Percentiles rank a stretch among this genome's conserved stretches.
phyloP scores from a whole-genome alignment of 2,329 filamentous ascomycete species.

The Colletotrichum eleusines region DNA sequence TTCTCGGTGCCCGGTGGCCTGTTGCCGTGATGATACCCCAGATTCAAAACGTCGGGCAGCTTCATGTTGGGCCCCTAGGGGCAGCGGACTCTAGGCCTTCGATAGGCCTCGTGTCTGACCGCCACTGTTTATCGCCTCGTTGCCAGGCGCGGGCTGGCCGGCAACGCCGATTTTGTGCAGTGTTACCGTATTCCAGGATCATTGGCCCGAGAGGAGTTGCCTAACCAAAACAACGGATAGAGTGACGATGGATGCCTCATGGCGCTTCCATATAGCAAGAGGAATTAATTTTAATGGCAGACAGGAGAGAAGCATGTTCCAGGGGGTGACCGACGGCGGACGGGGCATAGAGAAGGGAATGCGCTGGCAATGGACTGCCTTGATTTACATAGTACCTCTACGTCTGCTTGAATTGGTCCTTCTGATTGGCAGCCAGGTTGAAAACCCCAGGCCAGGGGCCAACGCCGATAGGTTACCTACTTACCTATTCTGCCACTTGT shows the following conservation, averaged over 20 bases:
- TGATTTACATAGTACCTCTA: background rate
- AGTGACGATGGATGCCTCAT: background rate
- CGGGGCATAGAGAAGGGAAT: background rate
- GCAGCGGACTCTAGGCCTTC: conserved; percentile 2
- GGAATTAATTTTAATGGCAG: conserved; percentile 10
- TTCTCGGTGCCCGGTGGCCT: conserved; percentile 27
- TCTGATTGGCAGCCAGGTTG: conserved; percentile 1
- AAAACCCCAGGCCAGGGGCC: background rate
- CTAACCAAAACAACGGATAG: background rate
- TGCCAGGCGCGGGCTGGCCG: conserved; percentile 4
- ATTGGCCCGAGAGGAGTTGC: background rate
- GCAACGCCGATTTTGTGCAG: background rate
- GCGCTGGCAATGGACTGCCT: background rate
- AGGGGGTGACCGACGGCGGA: background rate
- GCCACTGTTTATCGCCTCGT: conserved; percentile 15
- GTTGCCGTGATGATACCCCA: conserved; percentile 25
- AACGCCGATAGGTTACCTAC: background rate
- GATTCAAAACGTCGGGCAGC: conserved; percentile 28
- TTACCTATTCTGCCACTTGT: background rate
- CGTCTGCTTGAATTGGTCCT: background rate
- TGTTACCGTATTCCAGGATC: background rate
- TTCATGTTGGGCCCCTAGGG: conserved; percentile 1
- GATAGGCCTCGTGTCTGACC: conserved; percentile 4
- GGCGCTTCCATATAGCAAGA: background rate
- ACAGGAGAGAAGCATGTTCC: background rate